Evolutionary conservation across 805 yeast species (phyloP), one percentile per base, ranked within the genome.

Genomic region (Priceomyces haplophilus): DNA sequence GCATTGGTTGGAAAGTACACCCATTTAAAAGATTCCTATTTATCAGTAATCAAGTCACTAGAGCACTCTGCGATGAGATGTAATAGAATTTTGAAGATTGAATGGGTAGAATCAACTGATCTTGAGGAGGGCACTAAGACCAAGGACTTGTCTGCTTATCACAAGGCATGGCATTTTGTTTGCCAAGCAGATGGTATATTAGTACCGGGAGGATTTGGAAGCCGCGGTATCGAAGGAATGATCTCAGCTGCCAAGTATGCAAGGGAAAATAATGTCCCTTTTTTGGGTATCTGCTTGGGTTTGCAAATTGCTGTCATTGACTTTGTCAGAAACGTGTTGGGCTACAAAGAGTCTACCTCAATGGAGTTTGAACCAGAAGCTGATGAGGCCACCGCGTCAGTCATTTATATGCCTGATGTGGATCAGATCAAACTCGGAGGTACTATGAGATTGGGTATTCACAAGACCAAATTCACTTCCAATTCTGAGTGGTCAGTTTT

Each of bases 141-240:
- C 23, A 55, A 70, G 21, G 79, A 82, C 56, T 85, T 88, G 68
- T 80, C 83, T 43, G 79, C 80, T 55, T 90, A 85, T 74, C 96
- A 91, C 67, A 84, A 85, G 65, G 96, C 98, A 41, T 93, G 99
- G 99, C 91, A 88, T 57, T 72, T 76, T 53, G 82, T 93, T 51
- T 87, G 96, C 63, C 81, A 85, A 56, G 96, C 98, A 19, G 96
- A 93, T 65, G 98, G 99, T 66, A 85, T 93, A 50, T 77, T 93
- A 46, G 97, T 93, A 44, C 99, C 99, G 31, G 99, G 99, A 61
- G 99, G 99, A 1, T 93, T 93, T 60, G 99, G 99, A 46, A 69
- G 80, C 38, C 84, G 99, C 67, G 99, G 99, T 69, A 88, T 88
- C 46, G 98, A 93, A 70, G 99, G 99, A 56, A 93, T 93, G 99